These are phyloP conservation scores for Neurospora sp. DNA, from an alignment of 495 filamentous ascomycete species.

Conservation along the genomic window DNA sequence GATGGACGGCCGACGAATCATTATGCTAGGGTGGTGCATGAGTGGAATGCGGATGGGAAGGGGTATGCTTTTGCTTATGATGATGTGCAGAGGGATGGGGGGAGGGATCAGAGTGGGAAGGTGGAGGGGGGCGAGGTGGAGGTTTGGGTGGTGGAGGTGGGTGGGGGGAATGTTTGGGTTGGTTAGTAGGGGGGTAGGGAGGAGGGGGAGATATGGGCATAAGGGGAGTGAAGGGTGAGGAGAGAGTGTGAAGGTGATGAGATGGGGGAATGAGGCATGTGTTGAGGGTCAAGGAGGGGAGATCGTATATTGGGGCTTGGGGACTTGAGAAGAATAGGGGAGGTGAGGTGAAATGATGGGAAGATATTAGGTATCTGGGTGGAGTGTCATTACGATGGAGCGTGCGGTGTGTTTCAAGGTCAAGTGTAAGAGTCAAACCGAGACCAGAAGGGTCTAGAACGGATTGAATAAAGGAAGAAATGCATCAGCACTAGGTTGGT, in stretches of 20 bases:
- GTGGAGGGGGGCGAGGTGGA: conserved; percentile 50
- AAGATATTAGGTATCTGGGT: neutral
- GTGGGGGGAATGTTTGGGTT: conserved; percentile 34
- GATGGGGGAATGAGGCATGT: neutral
- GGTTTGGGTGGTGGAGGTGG: conserved; percentile 57
- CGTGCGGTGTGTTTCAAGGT: neutral
- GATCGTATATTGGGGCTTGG: neutral
- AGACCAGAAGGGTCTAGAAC: neutral
- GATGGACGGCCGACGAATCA: conserved; percentile 49
- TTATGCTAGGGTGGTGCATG: conserved; percentile 61
- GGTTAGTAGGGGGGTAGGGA: conserved; percentile 2
- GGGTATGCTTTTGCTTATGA: conserved; percentile 79
- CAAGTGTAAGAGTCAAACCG: neutral
- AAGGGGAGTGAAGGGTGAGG: no score
- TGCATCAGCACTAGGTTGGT: neutral
- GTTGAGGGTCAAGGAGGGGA: neutral
- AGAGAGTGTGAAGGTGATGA: neutral
- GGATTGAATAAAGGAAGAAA: neutral
- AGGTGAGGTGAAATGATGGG: neutral
- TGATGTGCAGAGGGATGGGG: conserved; percentile 56
- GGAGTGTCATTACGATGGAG: neutral
- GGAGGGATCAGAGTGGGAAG: conserved; percentile 55
- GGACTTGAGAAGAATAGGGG: neutral
- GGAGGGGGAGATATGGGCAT: no score
- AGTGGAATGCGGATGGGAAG: conserved; percentile 50